Percentiles rank a stretch among this genome's conserved stretches.
These are phyloP conservation scores for Pseudoperonospora humuli DNA, from an alignment of 352 stramenopile genomes.

Conservation along the genomic window DNA sequence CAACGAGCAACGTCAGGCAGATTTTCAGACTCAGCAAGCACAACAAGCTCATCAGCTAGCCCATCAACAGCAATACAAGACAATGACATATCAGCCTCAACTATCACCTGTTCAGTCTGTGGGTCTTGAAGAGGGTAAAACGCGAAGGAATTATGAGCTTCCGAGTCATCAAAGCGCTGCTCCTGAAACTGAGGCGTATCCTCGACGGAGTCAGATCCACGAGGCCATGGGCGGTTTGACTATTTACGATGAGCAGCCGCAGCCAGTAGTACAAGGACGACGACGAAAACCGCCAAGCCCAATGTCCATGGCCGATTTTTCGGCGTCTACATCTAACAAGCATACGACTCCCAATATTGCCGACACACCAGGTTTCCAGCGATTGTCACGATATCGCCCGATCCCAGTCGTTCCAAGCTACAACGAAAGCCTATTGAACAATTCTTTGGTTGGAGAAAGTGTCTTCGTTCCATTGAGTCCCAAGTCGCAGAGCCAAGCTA, in stretches of 20 bases:
- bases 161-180: slow-evolving; percentile 2
- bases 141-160: background rate
- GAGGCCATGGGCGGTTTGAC: slow-evolving; percentile 18
- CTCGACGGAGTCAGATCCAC: slow-evolving; percentile 21
- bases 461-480: slow-evolving; percentile 55
- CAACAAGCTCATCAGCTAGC: slow-evolving; percentile 20
- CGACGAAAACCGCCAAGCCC: slow-evolving; percentile 29
- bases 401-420: slow-evolving; percentile 8
- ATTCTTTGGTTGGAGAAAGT: slow-evolving; percentile 58
- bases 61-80: slow-evolving; percentile 23
- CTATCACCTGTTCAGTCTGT: slow-evolving; percentile 14
- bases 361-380: slow-evolving; percentile 37
- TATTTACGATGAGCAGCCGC: slow-evolving; percentile 13
- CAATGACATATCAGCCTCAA: slow-evolving; percentile 12
- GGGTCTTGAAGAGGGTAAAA: slow-evolving; percentile 7
- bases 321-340: slow-evolving; percentile 18
- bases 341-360: slow-evolving; percentile 15
- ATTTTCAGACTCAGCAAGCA: slow-evolving; percentile 29
- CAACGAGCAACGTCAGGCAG: slow-evolving; percentile 47
- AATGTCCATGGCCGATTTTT: slow-evolving; percentile 68
- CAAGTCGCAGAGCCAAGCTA: slow-evolving; percentile 14
- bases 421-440: slow-evolving; percentile 36
- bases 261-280: slow-evolving; percentile 12
- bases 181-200: slow-evolving; percentile 9
- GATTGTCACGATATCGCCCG: slow-evolving; percentile 28